These are phyloP conservation scores for Botrytis cinerea DNA, from an alignment of 2,329 filamentous ascomycete genomes.

Conservation along the genomic window DNA sequence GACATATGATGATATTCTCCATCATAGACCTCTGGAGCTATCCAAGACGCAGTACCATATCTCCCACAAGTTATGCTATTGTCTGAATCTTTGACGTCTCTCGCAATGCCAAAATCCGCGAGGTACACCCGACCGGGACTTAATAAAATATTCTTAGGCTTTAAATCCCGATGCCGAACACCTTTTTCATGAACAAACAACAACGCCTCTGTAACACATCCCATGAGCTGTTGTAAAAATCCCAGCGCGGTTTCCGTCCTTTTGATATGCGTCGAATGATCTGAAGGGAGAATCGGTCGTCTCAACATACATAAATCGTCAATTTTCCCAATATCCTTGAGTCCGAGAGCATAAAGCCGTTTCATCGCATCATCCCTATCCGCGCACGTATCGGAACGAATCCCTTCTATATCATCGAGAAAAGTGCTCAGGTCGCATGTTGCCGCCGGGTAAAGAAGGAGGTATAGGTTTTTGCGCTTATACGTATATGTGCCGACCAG, in stretches of 20 bases:
- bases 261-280: not conserved
- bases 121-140: constrained; percentile 50
- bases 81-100: constrained; percentile 49
- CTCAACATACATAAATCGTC: constrained; percentile 25
- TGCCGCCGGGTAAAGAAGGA: constrained; percentile 52
- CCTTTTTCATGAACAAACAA: constrained; percentile 39
- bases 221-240: constrained; percentile 48
- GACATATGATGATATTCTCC: constrained; percentile 49
- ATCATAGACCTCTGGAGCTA: constrained; percentile 48
- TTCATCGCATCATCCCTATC: constrained; percentile 45
- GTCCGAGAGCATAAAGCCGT: constrained; percentile 45
- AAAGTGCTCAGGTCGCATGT: constrained; percentile 49
- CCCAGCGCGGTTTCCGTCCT: constrained; percentile 42
- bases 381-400: constrained; percentile 46
- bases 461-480: constrained; percentile 46
- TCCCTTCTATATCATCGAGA: constrained; percentile 47
- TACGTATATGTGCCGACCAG: constrained; percentile 51
- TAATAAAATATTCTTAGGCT: constrained; percentile 52
- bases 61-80: constrained; percentile 48
- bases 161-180: constrained; percentile 51
- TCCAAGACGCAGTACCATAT: constrained; percentile 48
- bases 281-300: not conserved
- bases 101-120: constrained; percentile 53
- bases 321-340: constrained; percentile 42
- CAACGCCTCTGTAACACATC: constrained; percentile 45